phyloP scores from a whole-genome alignment of 2,329 filamentous ascomycete genomes.

The Ophiocordyceps sinensis region DNA sequence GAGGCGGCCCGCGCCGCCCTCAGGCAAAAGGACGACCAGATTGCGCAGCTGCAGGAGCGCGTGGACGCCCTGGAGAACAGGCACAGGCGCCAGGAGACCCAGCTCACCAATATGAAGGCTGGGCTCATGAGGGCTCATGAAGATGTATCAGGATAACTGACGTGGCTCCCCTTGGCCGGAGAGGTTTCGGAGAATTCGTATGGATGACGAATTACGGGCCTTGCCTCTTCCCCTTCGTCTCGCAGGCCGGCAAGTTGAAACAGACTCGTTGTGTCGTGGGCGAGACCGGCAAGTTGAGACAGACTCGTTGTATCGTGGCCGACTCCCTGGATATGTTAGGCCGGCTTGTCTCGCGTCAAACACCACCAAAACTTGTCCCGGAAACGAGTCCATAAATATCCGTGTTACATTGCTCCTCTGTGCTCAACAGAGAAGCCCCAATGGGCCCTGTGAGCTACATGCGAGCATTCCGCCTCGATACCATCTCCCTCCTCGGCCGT shows the following conservation, averaged over 20 bases:
- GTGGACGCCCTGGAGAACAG: constrained; percentile 22
- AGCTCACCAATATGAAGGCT: constrained; percentile 22
- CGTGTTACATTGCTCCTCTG: not conserved
- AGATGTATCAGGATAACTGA: constrained; percentile 19
- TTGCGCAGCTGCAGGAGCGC: constrained; percentile 20
- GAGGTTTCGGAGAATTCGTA: not conserved
- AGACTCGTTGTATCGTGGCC: no score
- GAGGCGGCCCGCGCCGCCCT: constrained; percentile 50
- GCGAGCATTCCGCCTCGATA: not conserved
- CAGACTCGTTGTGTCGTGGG: no score
- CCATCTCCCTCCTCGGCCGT: not conserved
- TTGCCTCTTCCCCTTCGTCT: no score
- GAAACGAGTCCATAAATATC: not conserved
- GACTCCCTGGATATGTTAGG: no score
- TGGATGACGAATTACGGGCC: no score
- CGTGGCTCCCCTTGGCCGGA: not conserved
- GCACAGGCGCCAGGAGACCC: constrained; percentile 3
- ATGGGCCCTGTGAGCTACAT: not conserved
- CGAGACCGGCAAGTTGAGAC: no score
- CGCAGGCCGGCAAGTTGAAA: no score
- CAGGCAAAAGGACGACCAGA: constrained; percentile 42
- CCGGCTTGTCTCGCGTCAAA: not conserved
- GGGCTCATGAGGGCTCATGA: constrained; percentile 22
- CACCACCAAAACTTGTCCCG: not conserved
- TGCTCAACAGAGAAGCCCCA: not conserved